A percentile compares a stretch with the other conserved stretches of the same genome.
phyloP scores from a whole-genome alignment of 495 filamentous ascomycete genomes.

The Copromyces sp. region DNA sequence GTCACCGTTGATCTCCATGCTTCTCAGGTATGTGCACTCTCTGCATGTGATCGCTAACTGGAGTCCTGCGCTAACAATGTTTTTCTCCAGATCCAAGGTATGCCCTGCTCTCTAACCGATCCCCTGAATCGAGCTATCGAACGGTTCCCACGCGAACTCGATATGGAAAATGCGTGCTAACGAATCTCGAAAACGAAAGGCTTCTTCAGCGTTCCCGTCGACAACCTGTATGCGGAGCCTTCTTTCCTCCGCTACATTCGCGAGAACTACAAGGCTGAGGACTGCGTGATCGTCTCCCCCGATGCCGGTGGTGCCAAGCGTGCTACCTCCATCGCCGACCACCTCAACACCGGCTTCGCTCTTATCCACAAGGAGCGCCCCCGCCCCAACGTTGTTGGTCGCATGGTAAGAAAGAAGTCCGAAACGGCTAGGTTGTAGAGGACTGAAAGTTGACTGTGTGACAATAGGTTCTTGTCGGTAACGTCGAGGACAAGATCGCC shows the following conservation, averaged over 20 bases:
- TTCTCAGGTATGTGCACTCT: conserved; percentile 40
- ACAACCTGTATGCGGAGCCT: conserved; percentile 94
- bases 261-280: conserved; percentile 70
- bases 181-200: conserved; percentile 48
- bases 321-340: conserved; percentile 93
- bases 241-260: conserved; percentile 84
- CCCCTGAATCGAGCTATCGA: neutral
- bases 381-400: conserved; percentile 87
- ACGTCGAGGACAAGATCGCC: conserved; percentile 50
- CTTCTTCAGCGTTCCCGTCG: conserved; percentile 91
- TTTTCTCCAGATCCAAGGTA: conserved; percentile 13
- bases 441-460: neutral
- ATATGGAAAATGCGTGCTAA: neutral
- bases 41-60: neutral
- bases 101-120: neutral
- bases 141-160: neutral
- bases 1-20: conserved; percentile 84
- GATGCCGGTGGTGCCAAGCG: conserved; percentile 96
- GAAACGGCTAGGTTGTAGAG: conserved; percentile 46
- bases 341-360: conserved; percentile 89
- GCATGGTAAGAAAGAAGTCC: conserved; percentile 74
- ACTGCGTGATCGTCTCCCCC: conserved; percentile 91
- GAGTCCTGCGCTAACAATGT: neutral
- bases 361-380: conserved; percentile 98
- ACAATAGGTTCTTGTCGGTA: conserved; percentile 68